Conservation (phyloP, 2,329 filamentous ascomycete species). For the Alternaria gansuensis region DNA sequence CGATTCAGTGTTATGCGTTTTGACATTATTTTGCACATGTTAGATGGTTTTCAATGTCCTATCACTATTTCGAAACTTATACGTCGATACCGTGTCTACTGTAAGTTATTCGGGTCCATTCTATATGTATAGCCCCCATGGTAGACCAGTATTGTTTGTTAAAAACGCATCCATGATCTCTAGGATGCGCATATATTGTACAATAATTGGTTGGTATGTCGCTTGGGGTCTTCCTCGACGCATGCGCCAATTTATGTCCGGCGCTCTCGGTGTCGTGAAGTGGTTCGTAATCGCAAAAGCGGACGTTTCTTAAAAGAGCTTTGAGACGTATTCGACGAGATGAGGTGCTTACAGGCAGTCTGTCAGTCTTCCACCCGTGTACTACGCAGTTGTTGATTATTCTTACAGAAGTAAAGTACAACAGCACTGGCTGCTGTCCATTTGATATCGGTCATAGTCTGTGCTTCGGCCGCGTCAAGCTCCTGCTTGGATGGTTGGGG, state of each 20-base stretch:
- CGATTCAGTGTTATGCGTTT: not conserved
- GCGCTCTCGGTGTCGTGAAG: not conserved
- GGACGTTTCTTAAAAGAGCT: slow-evolving; percentile 56
- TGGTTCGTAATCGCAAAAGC: not conserved
- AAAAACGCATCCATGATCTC: slow-evolving; percentile 11
- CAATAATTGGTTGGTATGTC: not conserved
- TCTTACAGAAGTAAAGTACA: slow-evolving; percentile 79
- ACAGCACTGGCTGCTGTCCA: slow-evolving; percentile 71
- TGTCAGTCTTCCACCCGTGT: not conserved
- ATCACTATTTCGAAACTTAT: not conserved
- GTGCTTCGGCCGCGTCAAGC: slow-evolving; percentile 69
- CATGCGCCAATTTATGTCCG: not conserved
- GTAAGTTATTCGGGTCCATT: slow-evolving; percentile 4
- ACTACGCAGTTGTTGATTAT: not conserved
- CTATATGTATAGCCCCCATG: not conserved
- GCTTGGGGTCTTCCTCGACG: not conserved
- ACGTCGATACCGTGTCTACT: not conserved
- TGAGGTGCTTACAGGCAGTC: slow-evolving; percentile 61
- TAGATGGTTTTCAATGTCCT: not conserved
- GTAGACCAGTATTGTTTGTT: slow-evolving; percentile 12
- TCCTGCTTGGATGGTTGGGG: slow-evolving; percentile 75
- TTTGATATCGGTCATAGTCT: slow-evolving; percentile 73
- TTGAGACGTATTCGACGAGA: slow-evolving; percentile 63
- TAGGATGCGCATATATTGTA: slow-evolving; percentile 15
- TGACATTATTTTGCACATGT: not conserved